These are phyloP conservation scores for Hericium rajendrae DNA, from an alignment of 768 basidiomycete species.

Conservation along the genomic window DNA sequence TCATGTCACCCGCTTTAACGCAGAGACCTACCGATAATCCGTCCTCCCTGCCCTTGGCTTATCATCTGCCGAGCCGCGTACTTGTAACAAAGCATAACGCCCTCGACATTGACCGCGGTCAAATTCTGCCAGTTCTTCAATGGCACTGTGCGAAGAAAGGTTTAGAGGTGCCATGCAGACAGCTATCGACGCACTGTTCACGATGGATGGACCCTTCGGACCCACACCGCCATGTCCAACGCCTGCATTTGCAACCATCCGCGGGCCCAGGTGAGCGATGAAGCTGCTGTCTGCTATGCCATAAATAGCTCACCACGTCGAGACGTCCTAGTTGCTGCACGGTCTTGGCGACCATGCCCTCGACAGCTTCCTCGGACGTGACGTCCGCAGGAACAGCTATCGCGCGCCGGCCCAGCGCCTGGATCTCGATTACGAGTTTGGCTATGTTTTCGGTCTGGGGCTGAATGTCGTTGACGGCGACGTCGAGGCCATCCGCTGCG, in stretches of 20 bases:
- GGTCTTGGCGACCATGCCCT: not conserved
- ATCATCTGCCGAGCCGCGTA: conserved; percentile 18
- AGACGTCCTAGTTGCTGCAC: not conserved
- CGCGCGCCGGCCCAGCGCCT: not conserved
- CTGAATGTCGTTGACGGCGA: conserved; percentile 32
- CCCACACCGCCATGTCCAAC: not conserved
- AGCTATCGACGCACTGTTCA: no score
- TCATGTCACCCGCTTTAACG: no score
- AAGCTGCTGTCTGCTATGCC: not conserved
- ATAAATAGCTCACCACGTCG: not conserved
- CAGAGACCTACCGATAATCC: conserved; percentile 14
- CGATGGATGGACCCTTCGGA: not conserved
- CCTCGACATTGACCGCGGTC: conserved; percentile 13
- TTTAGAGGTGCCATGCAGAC: no score
- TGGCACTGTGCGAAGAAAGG: no score
- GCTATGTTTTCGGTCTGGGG: not conserved
- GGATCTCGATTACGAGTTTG: not conserved
- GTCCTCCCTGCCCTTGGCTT: conserved; percentile 16
- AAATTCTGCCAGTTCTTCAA: conserved; percentile 14
- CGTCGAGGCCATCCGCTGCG: conserved; percentile 35
- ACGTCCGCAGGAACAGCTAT: not conserved
- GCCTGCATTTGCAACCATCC: not conserved
- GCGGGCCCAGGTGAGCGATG: no score
- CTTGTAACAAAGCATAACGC: conserved; percentile 17
- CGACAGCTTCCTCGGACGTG: not conserved